Percentiles rank a stretch among this genome's conserved stretches.
phyloP scores from a whole-genome alignment of 2,329 filamentous ascomycete species.

The Fusarium vanettenii region DNA sequence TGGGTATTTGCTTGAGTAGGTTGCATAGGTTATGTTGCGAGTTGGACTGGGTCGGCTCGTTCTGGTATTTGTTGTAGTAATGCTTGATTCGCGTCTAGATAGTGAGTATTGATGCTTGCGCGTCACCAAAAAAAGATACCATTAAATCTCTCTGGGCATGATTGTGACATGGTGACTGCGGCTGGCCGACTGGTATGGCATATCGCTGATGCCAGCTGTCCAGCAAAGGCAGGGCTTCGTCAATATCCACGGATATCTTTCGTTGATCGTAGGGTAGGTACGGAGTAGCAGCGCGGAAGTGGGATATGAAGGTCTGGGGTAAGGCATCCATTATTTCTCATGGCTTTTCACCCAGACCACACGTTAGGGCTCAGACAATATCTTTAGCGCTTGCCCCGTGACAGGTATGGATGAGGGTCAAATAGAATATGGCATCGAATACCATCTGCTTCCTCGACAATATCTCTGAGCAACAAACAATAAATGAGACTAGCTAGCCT shows the following conservation, averaged over 20 bases:
- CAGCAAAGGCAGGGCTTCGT: not conserved
- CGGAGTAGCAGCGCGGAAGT: not conserved
- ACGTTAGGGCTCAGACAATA: not conserved
- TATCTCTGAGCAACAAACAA: not conserved
- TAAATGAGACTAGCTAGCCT: not conserved
- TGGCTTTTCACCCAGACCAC: not conserved
- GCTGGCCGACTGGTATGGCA: not conserved
- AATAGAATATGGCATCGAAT: not conserved
- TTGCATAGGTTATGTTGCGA: slow-evolving; percentile 13
- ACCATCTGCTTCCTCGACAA: not conserved
- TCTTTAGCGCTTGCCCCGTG: not conserved
- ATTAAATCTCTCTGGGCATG: not conserved
- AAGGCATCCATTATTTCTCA: not conserved
- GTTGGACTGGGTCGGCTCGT: slow-evolving; percentile 13
- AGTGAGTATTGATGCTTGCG: slow-evolving; percentile 24
- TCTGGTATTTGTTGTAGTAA: slow-evolving; percentile 13
- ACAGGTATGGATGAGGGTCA: not conserved
- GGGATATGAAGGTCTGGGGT: not conserved
- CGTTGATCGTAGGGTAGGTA: not conserved
- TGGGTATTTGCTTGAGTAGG: slow-evolving; percentile 36
- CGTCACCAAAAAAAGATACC: slow-evolving; percentile 11
- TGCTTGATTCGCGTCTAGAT: slow-evolving; percentile 29
- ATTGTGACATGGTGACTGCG: not conserved
- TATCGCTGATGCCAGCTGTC: not conserved
- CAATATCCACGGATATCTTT: not conserved